A percentile compares a stretch with the other conserved stretches of the same genome.
Evolutionary conservation across 345 rosid species (phyloP).

Genomic region (Dipteronia sinensis): DNA sequence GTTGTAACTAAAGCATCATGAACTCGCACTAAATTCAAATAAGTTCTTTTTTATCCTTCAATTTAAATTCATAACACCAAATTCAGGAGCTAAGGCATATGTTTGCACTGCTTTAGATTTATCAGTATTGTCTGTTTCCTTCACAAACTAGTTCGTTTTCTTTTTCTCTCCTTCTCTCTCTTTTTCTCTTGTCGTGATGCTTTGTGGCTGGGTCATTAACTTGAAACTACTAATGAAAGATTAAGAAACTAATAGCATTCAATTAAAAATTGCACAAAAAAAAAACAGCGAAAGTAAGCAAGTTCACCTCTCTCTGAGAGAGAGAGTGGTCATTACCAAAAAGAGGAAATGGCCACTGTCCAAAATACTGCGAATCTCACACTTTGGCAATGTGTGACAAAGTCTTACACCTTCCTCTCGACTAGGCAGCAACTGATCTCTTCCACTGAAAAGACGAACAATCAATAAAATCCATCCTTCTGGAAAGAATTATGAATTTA

Average conservation of each 20-base stretch:
- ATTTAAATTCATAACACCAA: not conserved
- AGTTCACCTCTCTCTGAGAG: not conserved
- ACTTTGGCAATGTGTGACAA: constrained; percentile 36
- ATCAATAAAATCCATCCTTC: not conserved
- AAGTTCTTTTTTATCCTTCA: not conserved
- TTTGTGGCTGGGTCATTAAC: too few species aligned
- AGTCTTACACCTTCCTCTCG: constrained; percentile 62
- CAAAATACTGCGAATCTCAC: constrained; percentile 54
- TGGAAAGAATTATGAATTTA: constrained; percentile 1
- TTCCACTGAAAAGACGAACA: constrained; percentile 47
- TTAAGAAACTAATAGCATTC: not conserved
- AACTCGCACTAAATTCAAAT: too few species aligned
- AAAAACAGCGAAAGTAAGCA: not conserved
- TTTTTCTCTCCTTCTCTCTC: too few species aligned
- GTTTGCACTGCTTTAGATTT: too few species aligned
- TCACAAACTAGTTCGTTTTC: too few species aligned
- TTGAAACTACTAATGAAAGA: too few species aligned
- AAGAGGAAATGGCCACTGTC: constrained; percentile 70
- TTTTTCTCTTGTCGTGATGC: too few species aligned
- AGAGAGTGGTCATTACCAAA: constrained; percentile 50
- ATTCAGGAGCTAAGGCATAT: not conserved
- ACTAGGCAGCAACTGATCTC: constrained; percentile 75
- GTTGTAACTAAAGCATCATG: too few species aligned
- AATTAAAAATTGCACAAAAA: not conserved
- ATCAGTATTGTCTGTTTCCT: too few species aligned